Conservation (phyloP, 441 rosid genomes). For the Euphorbia schlechtendalii region DNA sequence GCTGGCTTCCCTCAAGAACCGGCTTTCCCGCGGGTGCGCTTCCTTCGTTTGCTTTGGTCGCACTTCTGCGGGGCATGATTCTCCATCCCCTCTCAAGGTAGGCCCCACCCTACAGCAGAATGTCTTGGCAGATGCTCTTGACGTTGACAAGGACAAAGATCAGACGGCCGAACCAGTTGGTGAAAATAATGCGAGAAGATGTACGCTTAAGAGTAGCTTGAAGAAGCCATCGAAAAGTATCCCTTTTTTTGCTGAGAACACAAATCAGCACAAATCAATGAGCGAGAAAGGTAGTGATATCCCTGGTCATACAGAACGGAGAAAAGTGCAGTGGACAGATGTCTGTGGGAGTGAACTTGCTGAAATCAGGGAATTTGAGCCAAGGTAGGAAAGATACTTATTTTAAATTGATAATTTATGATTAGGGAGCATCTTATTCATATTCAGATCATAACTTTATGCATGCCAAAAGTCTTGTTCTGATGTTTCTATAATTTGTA, state of each 20-base stretch:
- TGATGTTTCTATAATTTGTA: too few species aligned
- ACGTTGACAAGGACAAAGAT: conserved; percentile 35
- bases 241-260: conserved; percentile 32
- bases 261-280: conserved; percentile 30
- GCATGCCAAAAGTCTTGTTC: too few species aligned
- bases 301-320: conserved; percentile 44
- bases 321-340: conserved; percentile 97
- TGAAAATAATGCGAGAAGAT: conserved; percentile 35
- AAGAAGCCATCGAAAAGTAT: conserved; percentile 43
- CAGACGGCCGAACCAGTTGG: conserved; percentile 30
- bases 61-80: conserved; percentile 68
- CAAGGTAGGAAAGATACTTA: too few species aligned
- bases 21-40: conserved; percentile 70
- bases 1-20: conserved; percentile 85
- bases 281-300: conserved; percentile 35
- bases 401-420: too few species aligned
- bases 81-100: conserved; percentile 66
- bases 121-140: conserved; percentile 36
- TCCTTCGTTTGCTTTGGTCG: conserved; percentile 84
- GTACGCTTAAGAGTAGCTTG: conserved; percentile 67
- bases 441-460: too few species aligned
- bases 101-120: conserved; percentile 69
- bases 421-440: too few species aligned
- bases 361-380: conserved; percentile 89
- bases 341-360: conserved; percentile 75